Evolutionary conservation across 208 protist species (phyloP), one percentile per base, ranked within the genome.

Genomic region (Tritrichomonas musculus): DNA sequence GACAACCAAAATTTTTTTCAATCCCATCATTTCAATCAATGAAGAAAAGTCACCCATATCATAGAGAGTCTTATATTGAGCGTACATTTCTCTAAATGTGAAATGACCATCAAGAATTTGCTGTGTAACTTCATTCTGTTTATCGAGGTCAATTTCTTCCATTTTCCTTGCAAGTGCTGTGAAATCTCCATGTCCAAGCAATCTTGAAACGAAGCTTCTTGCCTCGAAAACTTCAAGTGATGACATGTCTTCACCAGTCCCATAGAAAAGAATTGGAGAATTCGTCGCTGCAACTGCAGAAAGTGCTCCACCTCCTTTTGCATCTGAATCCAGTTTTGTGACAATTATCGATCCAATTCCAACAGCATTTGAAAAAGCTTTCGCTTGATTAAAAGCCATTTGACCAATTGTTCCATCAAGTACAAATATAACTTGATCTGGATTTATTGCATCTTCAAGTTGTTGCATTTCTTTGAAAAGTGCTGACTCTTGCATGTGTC

Each of bases 381-480:
- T 88, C 41, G 97, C 97, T 96, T 99, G 98, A 64, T 98, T 98
- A 92, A 97, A 96, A 20, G 98, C 98, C 4, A 97, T 97, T 96
- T 99, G 98, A 82, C 92, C 98, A 94, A 99, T 99, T 17, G 97
- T 98, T 49, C 97, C 97, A 84, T 98, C 98, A 97, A 99, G 98
- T 33, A 99, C 98, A 92, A 99, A 99, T 25, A 99, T 96, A 72
- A 98, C 97, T 93, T 99, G 97, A 94, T 99, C 97, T 49, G 98
- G 98, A 94, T 97, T 94, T 50, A 49, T 69, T 17, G 25, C 47
- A 0, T 5, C 22, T 9, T 22, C 73, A 13, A 93, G 25, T 94
- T 98, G 96, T 95, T 98, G 96, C 98, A 99, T 99, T 95, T 99
- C 99, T 92, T 99, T 97, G 95, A 99, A 99, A 5, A 99, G 96